Conservation (phyloP, 495 filamentous ascomycete species). For the Neurospora terricola region DNA sequence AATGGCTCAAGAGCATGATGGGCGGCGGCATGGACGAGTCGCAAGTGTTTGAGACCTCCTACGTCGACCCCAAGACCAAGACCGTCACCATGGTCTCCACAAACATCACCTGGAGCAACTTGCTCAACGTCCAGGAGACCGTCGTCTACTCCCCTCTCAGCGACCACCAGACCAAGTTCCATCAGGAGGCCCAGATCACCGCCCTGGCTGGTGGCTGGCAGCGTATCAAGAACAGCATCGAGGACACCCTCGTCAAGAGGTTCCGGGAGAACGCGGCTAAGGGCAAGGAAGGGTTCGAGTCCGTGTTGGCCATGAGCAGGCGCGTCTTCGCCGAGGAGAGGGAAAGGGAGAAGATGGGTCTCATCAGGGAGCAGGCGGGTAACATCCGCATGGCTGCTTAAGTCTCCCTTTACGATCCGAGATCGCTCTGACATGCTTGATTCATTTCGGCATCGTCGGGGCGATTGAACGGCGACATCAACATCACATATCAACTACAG, state of each 20-base stretch:
- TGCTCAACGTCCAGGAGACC: slow-evolving; percentile 82
- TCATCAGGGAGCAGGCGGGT: slow-evolving; percentile 18
- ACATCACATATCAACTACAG: neutral
- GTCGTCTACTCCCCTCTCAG: slow-evolving; percentile 68
- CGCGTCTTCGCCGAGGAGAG: slow-evolving; percentile 81
- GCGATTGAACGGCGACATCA: neutral
- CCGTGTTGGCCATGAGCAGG: slow-evolving; percentile 86
- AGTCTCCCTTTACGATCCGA: neutral
- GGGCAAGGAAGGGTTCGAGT: slow-evolving; percentile 88
- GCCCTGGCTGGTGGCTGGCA: slow-evolving; percentile 94
- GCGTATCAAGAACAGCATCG: slow-evolving; percentile 85
- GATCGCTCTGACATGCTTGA: neutral
- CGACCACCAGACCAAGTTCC: slow-evolving; percentile 61
- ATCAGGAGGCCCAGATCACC: slow-evolving; percentile 83
- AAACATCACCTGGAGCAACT: slow-evolving; percentile 83
- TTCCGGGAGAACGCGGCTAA: slow-evolving; percentile 85
- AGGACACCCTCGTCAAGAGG: slow-evolving; percentile 77
- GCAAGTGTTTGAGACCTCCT: slow-evolving; percentile 88
- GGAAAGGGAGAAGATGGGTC: slow-evolving; percentile 31
- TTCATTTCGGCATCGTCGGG: neutral
- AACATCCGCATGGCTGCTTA: slow-evolving; percentile 21
- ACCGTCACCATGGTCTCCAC: slow-evolving; percentile 89
- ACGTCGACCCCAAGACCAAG: slow-evolving; percentile 71
- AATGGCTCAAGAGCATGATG: slow-evolving; percentile 72
- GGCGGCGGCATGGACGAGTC: slow-evolving; percentile 58